Evolutionary conservation across 2,329 filamentous ascomycete species (phyloP).

Genomic region (Gaeumannomyces tritici): DNA sequence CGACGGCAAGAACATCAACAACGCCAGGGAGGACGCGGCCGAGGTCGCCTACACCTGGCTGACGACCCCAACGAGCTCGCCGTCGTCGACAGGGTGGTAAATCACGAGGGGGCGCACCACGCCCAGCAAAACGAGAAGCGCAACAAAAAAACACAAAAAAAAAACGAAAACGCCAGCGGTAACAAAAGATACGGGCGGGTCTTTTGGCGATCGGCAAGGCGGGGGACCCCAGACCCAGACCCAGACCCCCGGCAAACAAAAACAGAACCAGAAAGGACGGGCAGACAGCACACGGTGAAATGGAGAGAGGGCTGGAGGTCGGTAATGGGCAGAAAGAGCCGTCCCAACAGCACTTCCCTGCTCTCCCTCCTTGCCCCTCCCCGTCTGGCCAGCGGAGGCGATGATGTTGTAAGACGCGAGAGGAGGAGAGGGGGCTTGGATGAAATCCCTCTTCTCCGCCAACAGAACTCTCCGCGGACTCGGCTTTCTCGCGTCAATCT

Average conservation of each 20-base stretch:
- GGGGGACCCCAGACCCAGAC: not conserved
- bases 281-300: not conserved
- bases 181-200: not conserved
- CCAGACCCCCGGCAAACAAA: not conserved
- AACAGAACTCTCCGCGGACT: slow-evolving; percentile 14
- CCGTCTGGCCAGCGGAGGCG: not conserved
- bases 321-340: not conserved
- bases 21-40: slow-evolving; percentile 84
- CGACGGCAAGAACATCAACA: slow-evolving; percentile 78
- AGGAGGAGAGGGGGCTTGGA: not conserved
- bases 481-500: slow-evolving; percentile 15
- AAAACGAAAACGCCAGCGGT: not conserved
- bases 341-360: not conserved
- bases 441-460: not conserved
- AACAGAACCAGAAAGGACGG: not conserved
- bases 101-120: not conserved
- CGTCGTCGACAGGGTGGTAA: slow-evolving; percentile 12
- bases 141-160: not conserved
- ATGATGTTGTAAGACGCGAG: not conserved
- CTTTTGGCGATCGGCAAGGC: not conserved
- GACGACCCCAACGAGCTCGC: slow-evolving; percentile 20
- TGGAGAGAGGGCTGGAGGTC: not conserved
- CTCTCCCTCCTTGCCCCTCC: not conserved
- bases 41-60: slow-evolving; percentile 63
- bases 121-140: not conserved